phyloP scores from a whole-genome alignment of 768 basidiomycete genomes.

The Tephrocybe sp. region DNA sequence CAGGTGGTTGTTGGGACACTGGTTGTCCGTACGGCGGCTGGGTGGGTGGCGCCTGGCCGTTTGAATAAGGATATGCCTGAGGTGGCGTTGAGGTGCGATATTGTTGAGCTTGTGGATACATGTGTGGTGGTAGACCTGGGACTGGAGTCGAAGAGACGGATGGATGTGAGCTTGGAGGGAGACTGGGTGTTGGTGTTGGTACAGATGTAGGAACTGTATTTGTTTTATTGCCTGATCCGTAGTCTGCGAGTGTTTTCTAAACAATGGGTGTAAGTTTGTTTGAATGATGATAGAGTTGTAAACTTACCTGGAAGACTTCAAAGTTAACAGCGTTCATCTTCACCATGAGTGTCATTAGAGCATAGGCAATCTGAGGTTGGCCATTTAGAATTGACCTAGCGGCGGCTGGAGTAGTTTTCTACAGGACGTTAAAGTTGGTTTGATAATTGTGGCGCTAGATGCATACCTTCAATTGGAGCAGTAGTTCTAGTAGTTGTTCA shows the following conservation, averaged over 20 bases:
- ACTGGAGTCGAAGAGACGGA: conserved; percentile 33
- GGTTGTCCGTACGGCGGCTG: conserved; percentile 14
- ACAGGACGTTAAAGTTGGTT: neutral
- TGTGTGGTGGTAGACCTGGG: conserved; percentile 49
- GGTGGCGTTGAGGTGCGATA: conserved; percentile 36
- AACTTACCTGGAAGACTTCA: conserved; percentile 70
- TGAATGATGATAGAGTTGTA: neutral
- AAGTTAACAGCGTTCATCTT: conserved; percentile 73
- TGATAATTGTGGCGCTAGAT: neutral
- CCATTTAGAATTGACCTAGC: conserved; percentile 68
- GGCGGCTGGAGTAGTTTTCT: conserved; percentile 77
- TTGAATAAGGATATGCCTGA: conserved; percentile 23
- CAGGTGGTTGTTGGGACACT: conserved; percentile 4
- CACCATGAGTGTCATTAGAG: conserved; percentile 76
- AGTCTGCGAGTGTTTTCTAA: conserved; percentile 67
- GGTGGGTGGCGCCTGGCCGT: conserved; percentile 20
- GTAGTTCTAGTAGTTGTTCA: conserved; percentile 72
- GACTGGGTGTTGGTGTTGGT: conserved; percentile 19
- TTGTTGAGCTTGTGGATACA: conserved; percentile 31
- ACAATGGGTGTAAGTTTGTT: neutral
- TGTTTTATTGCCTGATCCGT: conserved; percentile 26
- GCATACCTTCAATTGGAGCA: conserved; percentile 69
- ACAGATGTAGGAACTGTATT: conserved; percentile 24
- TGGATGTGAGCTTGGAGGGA: conserved; percentile 25
- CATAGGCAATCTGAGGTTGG: conserved; percentile 77